Conservation (phyloP, 2,329 filamentous ascomycete genomes). For the Byssothecium circinans region DNA sequence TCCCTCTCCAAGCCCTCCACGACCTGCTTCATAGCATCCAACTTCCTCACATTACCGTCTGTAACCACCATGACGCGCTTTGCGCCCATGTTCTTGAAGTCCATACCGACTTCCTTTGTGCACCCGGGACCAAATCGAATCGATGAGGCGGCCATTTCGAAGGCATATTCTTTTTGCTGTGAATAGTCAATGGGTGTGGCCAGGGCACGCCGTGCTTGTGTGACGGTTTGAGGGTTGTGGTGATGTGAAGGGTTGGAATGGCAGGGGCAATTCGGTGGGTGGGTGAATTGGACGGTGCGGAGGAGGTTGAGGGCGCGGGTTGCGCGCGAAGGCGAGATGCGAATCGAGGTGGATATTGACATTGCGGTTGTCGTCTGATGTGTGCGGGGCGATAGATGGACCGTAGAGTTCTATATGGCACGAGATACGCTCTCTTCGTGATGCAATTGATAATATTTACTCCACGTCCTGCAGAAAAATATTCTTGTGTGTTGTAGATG, state of each 20-base stretch:
- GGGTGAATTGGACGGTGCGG: conserved; percentile 86
- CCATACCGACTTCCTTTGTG: conserved; percentile 97
- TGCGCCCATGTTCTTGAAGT: conserved; percentile 86
- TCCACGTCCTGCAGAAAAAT: background rate
- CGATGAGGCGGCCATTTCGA: conserved; percentile 95
- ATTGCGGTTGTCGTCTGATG: no score
- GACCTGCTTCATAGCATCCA: conserved; percentile 89
- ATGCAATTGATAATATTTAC: background rate
- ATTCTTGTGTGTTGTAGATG: background rate
- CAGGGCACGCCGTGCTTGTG: conserved; percentile 61
- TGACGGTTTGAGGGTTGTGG: conserved; percentile 59
- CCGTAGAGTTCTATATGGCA: no score
- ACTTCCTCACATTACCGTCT: conserved; percentile 75
- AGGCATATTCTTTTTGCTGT: conserved; percentile 91
- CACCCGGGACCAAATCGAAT: conserved; percentile 93
- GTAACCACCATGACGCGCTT: conserved; percentile 91
- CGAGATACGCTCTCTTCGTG: background rate
- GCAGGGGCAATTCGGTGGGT: conserved; percentile 91
- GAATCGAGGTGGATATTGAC: conserved; percentile 28
- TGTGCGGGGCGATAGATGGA: no score
- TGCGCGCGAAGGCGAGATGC: conserved; percentile 48
- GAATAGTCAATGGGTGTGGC: conserved; percentile 76
- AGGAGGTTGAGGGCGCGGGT: conserved; percentile 72
- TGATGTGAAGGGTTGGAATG: conserved; percentile 85
- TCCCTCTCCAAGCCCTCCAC: conserved; percentile 76